These are phyloP conservation scores for Sporisorium reilianum DNA, from an alignment of 1,284 basidiomycete species.

Conservation along the genomic window DNA sequence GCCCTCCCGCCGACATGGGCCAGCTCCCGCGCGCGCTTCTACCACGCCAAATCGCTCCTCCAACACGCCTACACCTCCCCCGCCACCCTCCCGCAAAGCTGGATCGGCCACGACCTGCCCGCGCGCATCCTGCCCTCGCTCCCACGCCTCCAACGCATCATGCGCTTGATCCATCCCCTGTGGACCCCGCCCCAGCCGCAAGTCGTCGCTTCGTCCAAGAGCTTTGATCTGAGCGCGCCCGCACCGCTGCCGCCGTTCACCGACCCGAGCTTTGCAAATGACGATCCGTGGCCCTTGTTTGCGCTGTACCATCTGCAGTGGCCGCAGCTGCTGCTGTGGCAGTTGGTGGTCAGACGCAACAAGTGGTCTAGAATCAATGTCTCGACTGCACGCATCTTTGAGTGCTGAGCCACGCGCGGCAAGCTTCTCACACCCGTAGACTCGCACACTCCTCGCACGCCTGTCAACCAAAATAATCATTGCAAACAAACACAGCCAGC, in stretches of 20 bases:
- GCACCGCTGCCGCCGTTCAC: constrained; percentile 44
- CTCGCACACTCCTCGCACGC: no score
- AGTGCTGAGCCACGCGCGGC: no score
- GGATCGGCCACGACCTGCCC: constrained; percentile 70
- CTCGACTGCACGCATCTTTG: constrained; percentile 59
- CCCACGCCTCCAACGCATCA: constrained; percentile 2
- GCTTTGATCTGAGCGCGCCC: constrained; percentile 35
- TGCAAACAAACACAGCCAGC: not conserved
- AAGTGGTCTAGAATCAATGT: constrained; percentile 58
- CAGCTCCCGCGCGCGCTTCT: constrained; percentile 27
- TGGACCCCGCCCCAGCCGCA: constrained; percentile 13
- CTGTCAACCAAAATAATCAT: no score
- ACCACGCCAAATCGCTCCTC: constrained; percentile 47
- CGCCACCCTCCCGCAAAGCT: constrained; percentile 62
- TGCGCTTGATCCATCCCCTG: constrained; percentile 26
- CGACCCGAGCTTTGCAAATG: constrained; percentile 45
- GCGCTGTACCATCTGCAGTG: constrained; percentile 58
- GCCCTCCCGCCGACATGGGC: constrained; percentile 35
- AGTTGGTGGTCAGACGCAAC: constrained; percentile 39
- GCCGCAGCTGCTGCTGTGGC: constrained; percentile 53
- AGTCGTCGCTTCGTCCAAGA: not conserved
- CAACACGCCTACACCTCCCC: constrained; percentile 30
- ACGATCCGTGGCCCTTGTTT: constrained; percentile 55
- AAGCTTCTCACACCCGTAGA: no score
- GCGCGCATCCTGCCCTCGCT: constrained; percentile 65